Evolutionary conservation across 2,329 filamentous ascomycete genomes (phyloP).

Genomic region (Diaporthe sp.): DNA sequence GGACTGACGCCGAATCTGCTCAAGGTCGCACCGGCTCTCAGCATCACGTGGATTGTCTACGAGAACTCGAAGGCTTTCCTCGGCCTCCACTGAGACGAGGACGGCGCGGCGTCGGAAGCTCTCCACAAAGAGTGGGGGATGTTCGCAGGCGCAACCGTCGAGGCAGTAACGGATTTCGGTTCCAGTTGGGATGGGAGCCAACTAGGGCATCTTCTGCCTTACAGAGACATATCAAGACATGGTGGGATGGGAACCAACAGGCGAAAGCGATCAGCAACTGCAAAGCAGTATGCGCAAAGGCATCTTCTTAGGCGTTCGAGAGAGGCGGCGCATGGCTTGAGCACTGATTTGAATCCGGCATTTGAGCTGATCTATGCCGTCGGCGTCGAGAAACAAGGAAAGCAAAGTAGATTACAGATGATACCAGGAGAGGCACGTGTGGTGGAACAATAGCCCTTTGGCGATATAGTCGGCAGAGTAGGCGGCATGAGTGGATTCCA

Average conservation of each 20-base stretch:
- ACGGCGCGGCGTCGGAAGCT: not conserved
- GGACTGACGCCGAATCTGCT: conserved; percentile 94
- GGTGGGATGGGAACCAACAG: not conserved
- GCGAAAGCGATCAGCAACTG: conserved; percentile 7
- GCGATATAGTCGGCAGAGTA: conserved; percentile 29
- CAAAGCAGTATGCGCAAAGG: conserved; percentile 26
- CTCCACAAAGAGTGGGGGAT: not conserved
- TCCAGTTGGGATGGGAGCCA: not conserved
- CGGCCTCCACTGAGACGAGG: conserved; percentile 58
- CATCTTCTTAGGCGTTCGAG: conserved; percentile 37
- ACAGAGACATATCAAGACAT: not conserved
- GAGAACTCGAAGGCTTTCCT: conserved; percentile 88
- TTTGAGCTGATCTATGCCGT: conserved; percentile 29
- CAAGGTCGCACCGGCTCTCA: conserved; percentile 96
- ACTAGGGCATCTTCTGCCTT: too few relatives aligned
- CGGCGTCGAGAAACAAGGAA: conserved; percentile 37
- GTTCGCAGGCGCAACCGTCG: not conserved
- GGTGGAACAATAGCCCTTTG: not conserved
- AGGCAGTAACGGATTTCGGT: not conserved
- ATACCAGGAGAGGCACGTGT: conserved; percentile 39
- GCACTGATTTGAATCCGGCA: conserved; percentile 35
- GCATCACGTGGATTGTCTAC: conserved; percentile 94
- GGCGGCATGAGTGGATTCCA: not conserved
- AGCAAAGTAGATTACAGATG: conserved; percentile 32
- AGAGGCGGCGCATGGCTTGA: conserved; percentile 31